These are phyloP conservation scores for Emmonsiellopsis sp. DNA, from an alignment of 2,329 filamentous ascomycete genomes.

Conservation along the genomic window DNA sequence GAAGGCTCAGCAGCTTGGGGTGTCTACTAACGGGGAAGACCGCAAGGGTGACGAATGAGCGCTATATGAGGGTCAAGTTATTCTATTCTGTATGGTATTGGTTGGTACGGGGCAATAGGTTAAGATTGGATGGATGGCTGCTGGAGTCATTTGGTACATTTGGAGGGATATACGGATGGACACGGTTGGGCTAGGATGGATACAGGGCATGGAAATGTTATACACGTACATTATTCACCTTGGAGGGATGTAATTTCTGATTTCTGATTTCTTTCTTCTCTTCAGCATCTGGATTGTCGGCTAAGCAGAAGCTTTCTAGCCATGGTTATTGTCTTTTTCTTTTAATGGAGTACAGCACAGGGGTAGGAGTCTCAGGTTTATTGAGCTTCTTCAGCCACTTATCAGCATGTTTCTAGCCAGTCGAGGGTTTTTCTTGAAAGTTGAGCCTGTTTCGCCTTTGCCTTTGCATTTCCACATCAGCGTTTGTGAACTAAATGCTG, in stretches of 20 bases:
- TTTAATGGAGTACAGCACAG: too few relatives aligned
- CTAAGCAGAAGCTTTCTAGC: too few relatives aligned
- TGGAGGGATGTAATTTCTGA: too few relatives aligned
- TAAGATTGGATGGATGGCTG: neutral
- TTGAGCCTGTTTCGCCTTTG: too few relatives aligned
- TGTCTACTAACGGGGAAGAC: conserved; percentile 19
- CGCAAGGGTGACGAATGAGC: conserved; percentile 15
- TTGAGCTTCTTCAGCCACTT: too few relatives aligned
- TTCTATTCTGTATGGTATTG: neutral
- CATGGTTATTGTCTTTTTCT: too few relatives aligned
- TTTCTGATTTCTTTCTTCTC: too few relatives aligned
- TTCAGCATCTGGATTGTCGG: neutral
- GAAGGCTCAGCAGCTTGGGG: conserved; percentile 39
- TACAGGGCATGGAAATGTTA: neutral
- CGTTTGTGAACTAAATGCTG: too few relatives aligned
- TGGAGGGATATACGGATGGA: neutral
- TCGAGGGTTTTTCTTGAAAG: too few relatives aligned
- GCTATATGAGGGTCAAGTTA: neutral
- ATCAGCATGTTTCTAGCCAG: too few relatives aligned
- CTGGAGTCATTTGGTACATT: neutral
- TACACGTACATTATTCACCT: neutral
- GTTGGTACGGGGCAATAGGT: neutral
- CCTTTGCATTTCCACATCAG: too few relatives aligned
- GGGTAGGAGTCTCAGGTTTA: too few relatives aligned
- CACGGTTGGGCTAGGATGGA: neutral